Evolutionary conservation across 169 alveolate species (phyloP), one percentile per base, ranked within the genome.

Genomic region (Plasmodium reichenowi): DNA sequence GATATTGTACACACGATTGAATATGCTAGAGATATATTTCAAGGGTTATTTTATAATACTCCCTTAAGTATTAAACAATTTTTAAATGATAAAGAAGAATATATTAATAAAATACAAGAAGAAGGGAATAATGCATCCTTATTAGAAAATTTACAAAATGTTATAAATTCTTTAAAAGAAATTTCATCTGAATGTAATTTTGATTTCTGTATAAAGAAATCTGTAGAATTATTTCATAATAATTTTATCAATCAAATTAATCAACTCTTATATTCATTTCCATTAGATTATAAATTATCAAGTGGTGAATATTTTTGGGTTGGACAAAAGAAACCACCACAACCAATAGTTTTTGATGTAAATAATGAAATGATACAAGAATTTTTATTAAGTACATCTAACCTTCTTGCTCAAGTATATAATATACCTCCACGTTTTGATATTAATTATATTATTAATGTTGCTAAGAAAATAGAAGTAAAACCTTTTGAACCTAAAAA

Each of bases 1-100:
- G 97, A 98, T 86, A 98, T 98, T 66, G 99, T 98, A 66, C 99
- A 99, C 94, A 97, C 99, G 26, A 98, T 99, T 56, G 99, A 99
- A 93, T 99, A 99, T 99, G 99, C 99, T 0, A 94, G 99, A 86
- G 99, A 98, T 74, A 96, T 96, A 45, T 99, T 99, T 92, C 98
- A 97, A 86, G 99, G 98, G 74, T 64, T 96, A 62, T 99, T 98
- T 90, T 97, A 98, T 47, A 99, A 98, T 68, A 97, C 97, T 8
- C 98, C 99, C 0, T 95, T 96, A 73, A 99, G 97, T 74, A 93
- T 97, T 50, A 93, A 95, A 63, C 94, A 96, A 50, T 96, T 94
- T 88, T 93, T 95, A 64, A 97, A 94, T 62, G 95, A 94, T 76
- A 97, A 97, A 29, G 38, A 50, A 10, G 91, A 62, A 9, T 95